Conservation (phyloP, 805 yeast genomes). For the Pichia rugopelliculosa region DNA sequence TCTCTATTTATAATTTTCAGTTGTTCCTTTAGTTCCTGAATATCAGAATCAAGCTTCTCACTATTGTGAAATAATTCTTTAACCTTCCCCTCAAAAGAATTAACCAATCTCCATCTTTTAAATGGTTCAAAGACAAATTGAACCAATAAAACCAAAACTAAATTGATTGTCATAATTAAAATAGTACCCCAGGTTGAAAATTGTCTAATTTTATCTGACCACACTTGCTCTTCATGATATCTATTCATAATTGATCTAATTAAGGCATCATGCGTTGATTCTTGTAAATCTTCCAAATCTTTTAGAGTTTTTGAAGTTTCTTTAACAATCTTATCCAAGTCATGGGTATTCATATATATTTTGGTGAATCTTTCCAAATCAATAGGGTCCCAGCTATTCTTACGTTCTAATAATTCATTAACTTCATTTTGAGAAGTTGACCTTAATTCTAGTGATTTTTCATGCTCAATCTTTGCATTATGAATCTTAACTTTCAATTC, state of each 20-base stretch:
- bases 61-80: conserved; percentile 40
- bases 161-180: conserved; percentile 79
- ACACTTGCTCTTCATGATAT: conserved; percentile 94
- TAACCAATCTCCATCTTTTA: conserved; percentile 76
- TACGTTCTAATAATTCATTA: conserved; percentile 79
- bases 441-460: conserved; percentile 55
- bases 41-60: conserved; percentile 15
- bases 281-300: conserved; percentile 53
- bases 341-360: conserved; percentile 74
- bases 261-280: conserved; percentile 58
- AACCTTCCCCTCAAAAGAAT: conserved; percentile 77
- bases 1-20: conserved; percentile 5
- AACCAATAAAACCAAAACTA: conserved; percentile 67
- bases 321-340: conserved; percentile 53
- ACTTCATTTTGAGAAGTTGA: conserved; percentile 73
- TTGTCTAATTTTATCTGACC: conserved; percentile 94
- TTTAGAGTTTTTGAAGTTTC: conserved; percentile 42
- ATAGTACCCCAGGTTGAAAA: conserved; percentile 97
- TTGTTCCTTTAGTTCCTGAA: conserved; percentile 15
- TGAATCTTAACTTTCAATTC: conserved; percentile 42
- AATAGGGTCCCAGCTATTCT: conserved; percentile 67
- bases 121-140: conserved; percentile 91
- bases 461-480: conserved; percentile 42
- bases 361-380: conserved; percentile 84
- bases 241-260: conserved; percentile 76